Base-by-base conservation (phyloP, 805 yeast species). In the Schizosaccharomyces pombe region DNA sequence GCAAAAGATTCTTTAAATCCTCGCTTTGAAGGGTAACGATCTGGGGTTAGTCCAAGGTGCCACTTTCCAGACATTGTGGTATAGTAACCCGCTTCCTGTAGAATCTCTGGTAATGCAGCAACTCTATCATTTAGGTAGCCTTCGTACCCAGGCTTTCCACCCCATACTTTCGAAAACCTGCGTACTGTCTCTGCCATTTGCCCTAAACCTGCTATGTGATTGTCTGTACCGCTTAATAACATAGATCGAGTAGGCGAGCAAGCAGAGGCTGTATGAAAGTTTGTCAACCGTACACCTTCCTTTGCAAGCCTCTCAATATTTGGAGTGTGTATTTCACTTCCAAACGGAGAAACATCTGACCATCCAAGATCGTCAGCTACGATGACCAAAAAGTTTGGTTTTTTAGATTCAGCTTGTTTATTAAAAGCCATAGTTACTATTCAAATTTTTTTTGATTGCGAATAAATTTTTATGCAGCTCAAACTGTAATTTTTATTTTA, bases 171-270 rank as follows among this genome's bases (percentile, higher is more conserved):
- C 1, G 76, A 72, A 32, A 63, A 60, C 6, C 43, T 19, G 33
- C 65, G 58, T 0, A 69, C 67, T 60, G 68, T 70, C 59, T 75
- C 79, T 2, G 69, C 72, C 79, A 75, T 74, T 58, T 75, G 78
- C 5, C 79, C 79, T 54, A 75, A 60, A 1, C 80, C 80, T 11
- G 79, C 78, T 61, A 76, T 70, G 58, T 77, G 80, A 60, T 77
- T 75, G 59, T 77, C 80, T 3, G 79, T 75, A 3, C 81, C 82
- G 2, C 77, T 72, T 47, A 77, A 63, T 2, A 77, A 67, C 76
- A 76, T 76, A 11, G 80, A 76, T 56, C 81, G 65, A 0, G 81
- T 77, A 5, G 82, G 81, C 1, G 81, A 76, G 59, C 81, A 77
- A 1, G 81, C 80, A 2, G 79, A 71, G 3, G 80, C 80, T 1